Base-by-base conservation (phyloP, 1,284 basidiomycete species). In the Microbotryomycetes sp. region DNA sequence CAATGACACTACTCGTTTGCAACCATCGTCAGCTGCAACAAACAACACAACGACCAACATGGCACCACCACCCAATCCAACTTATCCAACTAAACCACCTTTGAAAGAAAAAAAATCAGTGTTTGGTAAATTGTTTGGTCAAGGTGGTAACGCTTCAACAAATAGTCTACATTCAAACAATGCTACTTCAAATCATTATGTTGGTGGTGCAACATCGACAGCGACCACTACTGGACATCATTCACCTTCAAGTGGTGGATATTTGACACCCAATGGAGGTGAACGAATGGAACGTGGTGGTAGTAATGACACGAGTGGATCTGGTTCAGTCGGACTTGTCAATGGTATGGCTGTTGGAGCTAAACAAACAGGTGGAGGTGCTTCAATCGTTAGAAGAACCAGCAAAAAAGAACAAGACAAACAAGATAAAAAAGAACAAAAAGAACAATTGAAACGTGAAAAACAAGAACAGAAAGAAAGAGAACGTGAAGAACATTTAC, bases 91-190 rank as follows among this genome's bases (percentile, higher is more conserved):
- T 32, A 28, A 19, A 50, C 23, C n/a, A 16, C 23, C 3, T 16
- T 47, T 25, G 59, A 59, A 54, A 45, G 29, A 48, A 46, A 68
- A 69, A 61, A 68, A 66, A 56, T 62, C 64, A 23, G 64, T 71
- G 2, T 71, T 71, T 48, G 70, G 70, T 45, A 71, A 71, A 54
- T 54, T 71, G 3, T 71, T 71, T 25, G 70, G 64, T 4, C 60
- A 58, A 2, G 56, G 64, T 29, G 57, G 52, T 47, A 62, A 58
- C 46, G 31, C 31, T 7, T 60, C 58, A 15, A 58, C 54, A n/a
- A 9, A 42, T 12, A 42, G 36, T 42, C 36, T 42, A 19, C 12
- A 9, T 19, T 12, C 12, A 9, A n/a, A n/a, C n/a, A n/a, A n/a
- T n/a, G n/a, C n/a, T n/a, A 42, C 36, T 9, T 12, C 12, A 9